Percentiles rank a stretch among this genome's conserved stretches.
phyloP scores from a whole-genome alignment of 192 early-diverging fungal genomes.

The Radiomyces spectabilis region DNA sequence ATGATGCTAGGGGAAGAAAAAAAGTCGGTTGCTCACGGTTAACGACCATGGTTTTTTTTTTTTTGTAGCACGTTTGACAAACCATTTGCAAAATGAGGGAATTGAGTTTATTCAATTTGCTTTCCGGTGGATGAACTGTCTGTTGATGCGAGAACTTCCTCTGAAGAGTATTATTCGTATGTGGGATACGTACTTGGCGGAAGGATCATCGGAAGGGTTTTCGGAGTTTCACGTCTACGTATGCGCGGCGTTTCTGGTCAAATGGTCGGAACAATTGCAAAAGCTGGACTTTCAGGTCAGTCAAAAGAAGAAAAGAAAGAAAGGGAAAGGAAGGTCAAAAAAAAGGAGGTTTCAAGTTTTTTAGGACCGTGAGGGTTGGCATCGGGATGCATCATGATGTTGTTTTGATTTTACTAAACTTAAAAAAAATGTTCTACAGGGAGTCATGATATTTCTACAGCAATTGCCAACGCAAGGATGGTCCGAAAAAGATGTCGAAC shows the following conservation, averaged over 20 bases:
- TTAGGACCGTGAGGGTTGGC: too few species aligned
- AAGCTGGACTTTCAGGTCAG: slow-evolving; percentile 85
- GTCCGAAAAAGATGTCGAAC: slow-evolving; percentile 87
- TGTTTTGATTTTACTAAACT: too few species aligned
- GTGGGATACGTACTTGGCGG: slow-evolving; percentile 98
- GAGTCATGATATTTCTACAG: slow-evolving; percentile 93
- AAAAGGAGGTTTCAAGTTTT: neutral
- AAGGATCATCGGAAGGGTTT: slow-evolving; percentile 78
- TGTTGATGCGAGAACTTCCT: slow-evolving; percentile 93
- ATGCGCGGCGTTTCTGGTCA: slow-evolving; percentile 95
- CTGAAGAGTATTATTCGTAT: slow-evolving; percentile 86
- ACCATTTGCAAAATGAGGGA: slow-evolving; percentile 79
- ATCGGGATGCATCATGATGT: too few species aligned
- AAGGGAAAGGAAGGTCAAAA: neutral
- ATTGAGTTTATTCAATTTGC: slow-evolving; percentile 99
- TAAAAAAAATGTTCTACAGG: too few species aligned
- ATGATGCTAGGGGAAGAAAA: neutral
- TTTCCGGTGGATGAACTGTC: slow-evolving; percentile 99
- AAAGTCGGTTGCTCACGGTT: too few species aligned
- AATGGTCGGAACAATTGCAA: slow-evolving; percentile 82
- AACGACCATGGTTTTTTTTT: neutral
- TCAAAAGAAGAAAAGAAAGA: neutral
- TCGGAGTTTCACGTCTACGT: slow-evolving; percentile 98
- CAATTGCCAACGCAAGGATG: slow-evolving; percentile 78
- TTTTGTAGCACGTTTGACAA: slow-evolving; percentile 58